These are phyloP conservation scores for Thelonectria olida DNA, from an alignment of 2,329 filamentous ascomycete genomes.

Conservation along the genomic window DNA sequence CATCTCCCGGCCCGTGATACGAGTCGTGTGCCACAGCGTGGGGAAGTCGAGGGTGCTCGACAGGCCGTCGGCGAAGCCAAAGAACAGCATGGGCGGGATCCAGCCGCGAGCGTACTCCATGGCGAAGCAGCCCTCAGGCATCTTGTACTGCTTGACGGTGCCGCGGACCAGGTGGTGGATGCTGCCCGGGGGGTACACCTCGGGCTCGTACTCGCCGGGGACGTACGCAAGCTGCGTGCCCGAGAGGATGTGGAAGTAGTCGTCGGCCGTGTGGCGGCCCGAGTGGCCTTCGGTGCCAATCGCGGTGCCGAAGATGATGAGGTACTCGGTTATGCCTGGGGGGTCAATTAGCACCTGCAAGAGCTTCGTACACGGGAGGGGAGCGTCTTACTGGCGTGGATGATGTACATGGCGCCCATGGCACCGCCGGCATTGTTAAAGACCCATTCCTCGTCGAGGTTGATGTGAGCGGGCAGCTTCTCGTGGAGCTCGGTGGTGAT, in stretches of 20 bases:
- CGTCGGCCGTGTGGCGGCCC: slow-evolving; percentile 89
- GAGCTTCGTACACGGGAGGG: no score
- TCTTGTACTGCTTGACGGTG: slow-evolving; percentile 83
- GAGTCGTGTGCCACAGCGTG: slow-evolving; percentile 84
- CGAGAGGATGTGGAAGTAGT: slow-evolving; percentile 91
- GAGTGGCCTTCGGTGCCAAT: slow-evolving; percentile 89
- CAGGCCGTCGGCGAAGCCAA: slow-evolving; percentile 85
- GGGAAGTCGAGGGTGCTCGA: slow-evolving; percentile 83
- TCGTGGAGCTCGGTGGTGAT: slow-evolving; percentile 74
- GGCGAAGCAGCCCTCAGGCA: slow-evolving; percentile 80
- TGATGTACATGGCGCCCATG: slow-evolving; percentile 92
- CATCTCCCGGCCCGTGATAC: slow-evolving; percentile 81
- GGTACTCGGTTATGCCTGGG: slow-evolving; percentile 81
- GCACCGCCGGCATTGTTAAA: slow-evolving; percentile 93
- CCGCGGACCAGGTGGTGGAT: slow-evolving; percentile 79
- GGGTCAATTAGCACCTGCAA: slow-evolving; percentile 7
- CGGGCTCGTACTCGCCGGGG: slow-evolving; percentile 71
- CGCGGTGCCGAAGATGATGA: slow-evolving; percentile 87
- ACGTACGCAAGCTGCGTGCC: slow-evolving; percentile 82
- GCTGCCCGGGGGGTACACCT: slow-evolving; percentile 74
- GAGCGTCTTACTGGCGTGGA: slow-evolving; percentile 76
- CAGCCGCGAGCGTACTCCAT: slow-evolving; percentile 87
- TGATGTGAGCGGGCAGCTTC: slow-evolving; percentile 65
- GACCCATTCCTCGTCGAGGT: slow-evolving; percentile 82
- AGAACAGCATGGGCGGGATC: slow-evolving; percentile 93